These are phyloP conservation scores for Ceratobasidium theobromae DNA, from an alignment of 1,284 basidiomycete genomes.

Conservation along the genomic window DNA sequence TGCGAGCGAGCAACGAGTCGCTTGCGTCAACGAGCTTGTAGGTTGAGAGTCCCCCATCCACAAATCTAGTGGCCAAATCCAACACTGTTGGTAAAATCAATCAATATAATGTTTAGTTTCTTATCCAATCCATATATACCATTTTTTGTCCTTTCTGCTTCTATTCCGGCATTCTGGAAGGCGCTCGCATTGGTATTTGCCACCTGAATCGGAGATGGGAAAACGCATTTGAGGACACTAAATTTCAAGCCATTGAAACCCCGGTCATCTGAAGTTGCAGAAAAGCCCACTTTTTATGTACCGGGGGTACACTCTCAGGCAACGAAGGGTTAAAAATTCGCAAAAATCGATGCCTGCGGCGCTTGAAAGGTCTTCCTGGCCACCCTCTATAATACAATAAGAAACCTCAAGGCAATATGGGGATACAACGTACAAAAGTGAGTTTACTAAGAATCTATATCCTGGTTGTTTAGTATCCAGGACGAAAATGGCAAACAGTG, in stretches of 20 bases:
- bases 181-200: constrained; percentile 56
- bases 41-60: constrained; percentile 73
- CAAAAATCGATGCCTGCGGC: constrained; percentile 82
- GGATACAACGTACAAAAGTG: constrained; percentile 57
- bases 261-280: neutral
- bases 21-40: constrained; percentile 66
- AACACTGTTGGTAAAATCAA: constrained; percentile 52
- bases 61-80: constrained; percentile 75
- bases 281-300: constrained; percentile 35
- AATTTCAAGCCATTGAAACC: neutral
- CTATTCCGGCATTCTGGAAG: constrained; percentile 72
- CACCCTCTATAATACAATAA: constrained; percentile 56
- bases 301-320: constrained; percentile 58
- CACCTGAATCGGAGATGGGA: constrained; percentile 73
- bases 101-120: neutral
- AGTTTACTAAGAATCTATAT: constrained; percentile 62
- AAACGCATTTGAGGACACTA: constrained; percentile 48
- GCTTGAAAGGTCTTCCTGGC: constrained; percentile 86
- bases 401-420: neutral
- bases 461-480: constrained; percentile 4
- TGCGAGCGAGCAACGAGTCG: constrained; percentile 76
- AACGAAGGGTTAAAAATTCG: constrained; percentile 70
- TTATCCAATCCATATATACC: constrained; percentile 49
- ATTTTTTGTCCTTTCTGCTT: constrained; percentile 82
- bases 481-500: neutral